A percentile compares a stretch with the other conserved stretches of the same genome.
Evolutionary conservation across 1,139 yeast species (phyloP).

Genomic region (Sugiyamaella neomexicana): DNA sequence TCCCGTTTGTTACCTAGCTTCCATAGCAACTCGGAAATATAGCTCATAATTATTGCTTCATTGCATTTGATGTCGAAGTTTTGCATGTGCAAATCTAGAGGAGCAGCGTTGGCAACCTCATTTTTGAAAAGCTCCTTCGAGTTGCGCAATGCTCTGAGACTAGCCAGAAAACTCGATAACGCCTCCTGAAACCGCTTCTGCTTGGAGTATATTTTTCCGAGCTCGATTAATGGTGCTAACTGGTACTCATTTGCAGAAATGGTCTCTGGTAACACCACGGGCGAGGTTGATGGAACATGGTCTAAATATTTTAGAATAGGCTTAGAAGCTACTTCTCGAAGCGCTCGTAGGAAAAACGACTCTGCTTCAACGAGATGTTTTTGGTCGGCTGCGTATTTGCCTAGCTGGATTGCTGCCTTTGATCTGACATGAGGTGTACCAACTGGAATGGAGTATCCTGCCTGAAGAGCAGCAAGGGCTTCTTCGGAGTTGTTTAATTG

Average conservation of each 20-base stretch:
- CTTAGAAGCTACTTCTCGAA: conserved; percentile 46
- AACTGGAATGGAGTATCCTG: conserved; percentile 38
- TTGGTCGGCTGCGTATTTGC: conserved; percentile 29
- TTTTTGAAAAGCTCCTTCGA: conserved; percentile 15
- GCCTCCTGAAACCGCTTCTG: conserved; percentile 33
- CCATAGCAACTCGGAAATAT: conserved; percentile 68
- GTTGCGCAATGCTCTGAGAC: conserved; percentile 34
- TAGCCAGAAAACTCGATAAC: conserved; percentile 37
- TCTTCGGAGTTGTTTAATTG: conserved; percentile 32
- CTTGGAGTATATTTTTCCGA: conserved; percentile 37
- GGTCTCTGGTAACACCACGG: conserved; percentile 14
- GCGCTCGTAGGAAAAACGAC: conserved; percentile 45
- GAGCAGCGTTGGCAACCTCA: background rate
- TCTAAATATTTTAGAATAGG: conserved; percentile 27
- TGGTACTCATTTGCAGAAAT: conserved; percentile 20
- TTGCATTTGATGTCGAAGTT: conserved; percentile 27
- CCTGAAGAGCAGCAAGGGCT: conserved; percentile 37
- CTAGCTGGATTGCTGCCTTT: conserved; percentile 34
- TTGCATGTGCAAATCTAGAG: conserved; percentile 16
- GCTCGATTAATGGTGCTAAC: conserved; percentile 31
- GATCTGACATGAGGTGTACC: conserved; percentile 35
- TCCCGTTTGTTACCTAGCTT: conserved; percentile 52
- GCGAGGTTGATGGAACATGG: background rate
- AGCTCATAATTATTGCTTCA: conserved; percentile 52
- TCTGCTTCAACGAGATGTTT: conserved; percentile 39